Evolutionary conservation across 148 eudicot species (phyloP).

Genomic region (Fagopyrum esculentum): DNA sequence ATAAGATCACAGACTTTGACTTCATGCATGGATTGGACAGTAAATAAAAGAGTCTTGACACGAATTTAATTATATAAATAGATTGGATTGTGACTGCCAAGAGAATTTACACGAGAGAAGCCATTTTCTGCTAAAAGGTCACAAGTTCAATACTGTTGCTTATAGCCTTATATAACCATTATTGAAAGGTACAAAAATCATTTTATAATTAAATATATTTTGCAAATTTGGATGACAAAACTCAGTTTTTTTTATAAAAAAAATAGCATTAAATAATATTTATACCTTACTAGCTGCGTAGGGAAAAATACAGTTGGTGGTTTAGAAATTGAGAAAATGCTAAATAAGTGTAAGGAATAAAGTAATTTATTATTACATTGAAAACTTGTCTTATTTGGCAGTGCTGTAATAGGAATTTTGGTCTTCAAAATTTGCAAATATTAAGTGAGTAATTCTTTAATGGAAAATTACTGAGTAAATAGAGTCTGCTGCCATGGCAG

Average conservation of each 20-base stretch:
- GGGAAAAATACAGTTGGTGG: slow-evolving; percentile 10
- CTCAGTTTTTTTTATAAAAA: background rate
- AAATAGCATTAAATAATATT: background rate
- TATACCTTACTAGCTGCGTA: background rate
- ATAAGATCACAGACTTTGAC: background rate
- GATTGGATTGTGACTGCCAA: background rate
- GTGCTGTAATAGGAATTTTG: slow-evolving; percentile 8
- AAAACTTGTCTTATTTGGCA: background rate
- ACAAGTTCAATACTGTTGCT: background rate
- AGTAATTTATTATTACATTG: background rate
- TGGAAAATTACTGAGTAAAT: background rate
- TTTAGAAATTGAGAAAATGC: background rate
- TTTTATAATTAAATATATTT: too few relatives aligned
- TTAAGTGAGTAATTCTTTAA: background rate
- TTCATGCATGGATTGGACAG: background rate
- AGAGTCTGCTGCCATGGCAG: background rate
- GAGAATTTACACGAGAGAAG: background rate
- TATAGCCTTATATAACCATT: too few relatives aligned
- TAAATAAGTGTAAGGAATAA: background rate
- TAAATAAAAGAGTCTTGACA: too few relatives aligned
- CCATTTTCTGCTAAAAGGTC: background rate
- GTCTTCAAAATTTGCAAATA: slow-evolving; percentile 5
- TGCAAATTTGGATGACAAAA: background rate
- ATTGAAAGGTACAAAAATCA: too few relatives aligned
- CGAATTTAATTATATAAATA: too few relatives aligned